Percentiles rank a stretch among this genome's conserved stretches.
Conservation (phyloP, 306 rosid species). For the Luffa acutangula region DNA sequence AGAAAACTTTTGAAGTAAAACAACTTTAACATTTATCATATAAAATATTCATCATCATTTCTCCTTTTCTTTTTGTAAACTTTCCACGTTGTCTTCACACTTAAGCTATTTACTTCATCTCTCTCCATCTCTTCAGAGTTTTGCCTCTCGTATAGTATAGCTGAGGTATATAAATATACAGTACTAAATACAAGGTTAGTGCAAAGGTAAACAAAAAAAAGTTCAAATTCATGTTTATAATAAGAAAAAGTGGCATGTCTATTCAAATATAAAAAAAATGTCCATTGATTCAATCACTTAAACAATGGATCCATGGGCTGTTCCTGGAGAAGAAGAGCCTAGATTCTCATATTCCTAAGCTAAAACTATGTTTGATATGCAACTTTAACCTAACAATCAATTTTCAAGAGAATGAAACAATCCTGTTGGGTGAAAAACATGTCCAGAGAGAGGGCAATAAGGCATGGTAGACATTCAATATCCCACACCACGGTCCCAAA, state of each 20-base stretch:
- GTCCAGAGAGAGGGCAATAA: too few relatives aligned
- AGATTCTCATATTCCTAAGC: too few relatives aligned
- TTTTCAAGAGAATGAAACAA: background rate
- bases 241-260: background rate
- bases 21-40: background rate
- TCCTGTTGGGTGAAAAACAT: background rate
- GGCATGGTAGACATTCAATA: too few relatives aligned
- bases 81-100: background rate
- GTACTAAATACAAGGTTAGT: background rate
- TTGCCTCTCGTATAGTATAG: background rate
- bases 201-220: background rate
- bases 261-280: background rate
- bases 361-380: background rate
- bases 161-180: background rate
- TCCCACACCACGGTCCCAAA: too few relatives aligned
- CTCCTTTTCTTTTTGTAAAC: background rate
- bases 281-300: too few relatives aligned
- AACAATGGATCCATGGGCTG: too few relatives aligned
- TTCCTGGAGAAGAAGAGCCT: too few relatives aligned
- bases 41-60: background rate
- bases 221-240: background rate
- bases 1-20: background rate
- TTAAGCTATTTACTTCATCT: background rate
- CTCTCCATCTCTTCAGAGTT: background rate
- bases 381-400: background rate